Base-by-base conservation (phyloP, 495 filamentous ascomycete species). In the Daldinia bambusicola region DNA sequence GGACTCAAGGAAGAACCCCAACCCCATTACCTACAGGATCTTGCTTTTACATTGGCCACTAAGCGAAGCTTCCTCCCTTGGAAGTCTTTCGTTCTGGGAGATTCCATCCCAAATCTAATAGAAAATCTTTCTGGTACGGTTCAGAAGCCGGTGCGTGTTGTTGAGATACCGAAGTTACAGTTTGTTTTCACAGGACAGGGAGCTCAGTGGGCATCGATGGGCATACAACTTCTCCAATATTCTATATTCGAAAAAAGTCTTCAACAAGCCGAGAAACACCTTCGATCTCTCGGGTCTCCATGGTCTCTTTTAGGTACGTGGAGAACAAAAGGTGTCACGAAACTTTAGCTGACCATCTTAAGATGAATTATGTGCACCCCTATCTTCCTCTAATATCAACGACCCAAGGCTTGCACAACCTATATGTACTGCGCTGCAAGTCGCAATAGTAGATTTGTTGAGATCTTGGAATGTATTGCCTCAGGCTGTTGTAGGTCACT, bases 401-500 rank as follows among this genome's bases (percentile, higher is more conserved):
- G 20, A 69, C 14, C 73, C 80, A 0, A 16, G 61, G 60, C 70
- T 74, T 38, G 78, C 77, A 13, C 83, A 85, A 61, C 70, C 83
- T 5, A 26, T 82, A 34, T 86, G 75, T 40, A 83, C 82, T 4
- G 79, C 76, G 22, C 26, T 86, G 0, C 84, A 86, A 59, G 65
- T 86, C 7, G 80, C 79, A 0, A 51, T 90, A 14, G 82, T 87
- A 0, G 80, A 84, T 3, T 66, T 90, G 3, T 71, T 89, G 1
- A 37, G 51, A 2, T 75, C 63, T 26, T 88, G 82, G 78, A 78
- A 77, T n/a, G 75, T 90, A 7, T 37, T 34, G 0, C 83, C 85
- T 0, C 45, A 63, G 6, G 77, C 77, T 18, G 84, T 86, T 0
- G 78, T 87, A 0, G 87, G 88, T 2, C 87, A 90, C 69, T 89